Evolutionary conservation across 2,329 filamentous ascomycete species (phyloP).

Genomic region (Anthostomella pinea): DNA sequence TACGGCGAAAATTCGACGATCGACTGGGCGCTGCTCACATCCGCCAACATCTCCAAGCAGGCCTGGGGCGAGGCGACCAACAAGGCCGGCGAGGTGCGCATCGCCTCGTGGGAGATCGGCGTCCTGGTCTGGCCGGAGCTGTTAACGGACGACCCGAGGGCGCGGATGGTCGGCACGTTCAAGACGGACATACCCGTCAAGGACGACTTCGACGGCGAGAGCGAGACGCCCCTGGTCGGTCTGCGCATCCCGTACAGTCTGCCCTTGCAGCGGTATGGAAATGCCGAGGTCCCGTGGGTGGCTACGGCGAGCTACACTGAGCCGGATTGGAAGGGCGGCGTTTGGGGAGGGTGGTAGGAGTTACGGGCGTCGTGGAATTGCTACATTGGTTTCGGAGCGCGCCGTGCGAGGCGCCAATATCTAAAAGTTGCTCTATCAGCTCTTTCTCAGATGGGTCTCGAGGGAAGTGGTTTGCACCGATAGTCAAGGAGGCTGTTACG

Average conservation of each 20-base stretch:
- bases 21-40: constrained; percentile 84
- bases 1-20: constrained; percentile 53
- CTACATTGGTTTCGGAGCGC: too few relatives aligned
- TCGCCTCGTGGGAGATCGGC: constrained; percentile 81
- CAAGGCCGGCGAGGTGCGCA: constrained; percentile 58
- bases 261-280: constrained; percentile 64
- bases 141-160: constrained; percentile 37
- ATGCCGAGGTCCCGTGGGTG: constrained; percentile 72
- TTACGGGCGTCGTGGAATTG: neutral
- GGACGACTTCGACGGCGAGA: constrained; percentile 3
- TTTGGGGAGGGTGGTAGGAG: constrained; percentile 33
- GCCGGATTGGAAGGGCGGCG: constrained; percentile 57
- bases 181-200: constrained; percentile 52
- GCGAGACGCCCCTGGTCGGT: constrained; percentile 51
- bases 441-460: too few relatives aligned
- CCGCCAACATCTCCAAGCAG: constrained; percentile 88
- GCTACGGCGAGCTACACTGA: constrained; percentile 57
- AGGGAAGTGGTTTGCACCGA: too few relatives aligned
- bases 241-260: constrained; percentile 81
- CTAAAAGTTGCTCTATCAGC: too few relatives aligned
- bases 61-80: constrained; percentile 73
- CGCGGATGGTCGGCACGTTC: constrained; percentile 68
- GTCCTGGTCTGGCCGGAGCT: constrained; percentile 77
- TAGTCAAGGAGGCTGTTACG: too few relatives aligned
- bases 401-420: too few relatives aligned